Conservation (phyloP, 2,329 filamentous ascomycete genomes). For the Nannizzia gypsea region DNA sequence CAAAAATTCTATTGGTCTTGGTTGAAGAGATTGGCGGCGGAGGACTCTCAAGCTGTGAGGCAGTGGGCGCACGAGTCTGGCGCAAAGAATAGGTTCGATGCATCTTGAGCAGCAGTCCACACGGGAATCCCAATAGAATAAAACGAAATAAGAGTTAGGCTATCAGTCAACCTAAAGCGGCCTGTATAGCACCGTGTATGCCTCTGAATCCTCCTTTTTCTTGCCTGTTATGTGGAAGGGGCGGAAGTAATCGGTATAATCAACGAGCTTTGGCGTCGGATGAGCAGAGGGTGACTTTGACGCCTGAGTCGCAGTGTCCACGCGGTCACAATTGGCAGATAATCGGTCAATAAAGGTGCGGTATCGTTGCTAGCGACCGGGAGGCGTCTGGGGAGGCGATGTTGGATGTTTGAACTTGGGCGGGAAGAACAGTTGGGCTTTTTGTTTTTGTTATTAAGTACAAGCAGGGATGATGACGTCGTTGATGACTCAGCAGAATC, state of each 20-base stretch:
- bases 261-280: not conserved
- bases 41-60: conserved; percentile 81
- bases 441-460: not conserved
- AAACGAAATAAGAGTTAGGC: not conserved
- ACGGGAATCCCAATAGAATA: not conserved
- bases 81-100: conserved; percentile 99
- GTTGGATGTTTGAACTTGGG: not conserved
- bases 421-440: not conserved
- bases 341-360: too few relatives aligned
- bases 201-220: not conserved
- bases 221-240: not conserved
- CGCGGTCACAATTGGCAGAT: not conserved
- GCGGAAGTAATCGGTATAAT: not conserved
- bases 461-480: not conserved
- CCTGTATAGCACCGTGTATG: not conserved
- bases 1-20: conserved; percentile 82
- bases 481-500: not conserved
- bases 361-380: too few relatives aligned
- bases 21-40: conserved; percentile 85
- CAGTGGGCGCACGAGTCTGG: conserved; percentile 89
- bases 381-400: not conserved
- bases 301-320: not conserved
- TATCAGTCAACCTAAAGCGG: not conserved
- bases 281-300: not conserved
- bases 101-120: conserved; percentile 45